Percentiles rank a stretch among this genome's conserved stretches.
phyloP scores from a whole-genome alignment of 768 basidiomycete species.

The Lactarius trivialis region DNA sequence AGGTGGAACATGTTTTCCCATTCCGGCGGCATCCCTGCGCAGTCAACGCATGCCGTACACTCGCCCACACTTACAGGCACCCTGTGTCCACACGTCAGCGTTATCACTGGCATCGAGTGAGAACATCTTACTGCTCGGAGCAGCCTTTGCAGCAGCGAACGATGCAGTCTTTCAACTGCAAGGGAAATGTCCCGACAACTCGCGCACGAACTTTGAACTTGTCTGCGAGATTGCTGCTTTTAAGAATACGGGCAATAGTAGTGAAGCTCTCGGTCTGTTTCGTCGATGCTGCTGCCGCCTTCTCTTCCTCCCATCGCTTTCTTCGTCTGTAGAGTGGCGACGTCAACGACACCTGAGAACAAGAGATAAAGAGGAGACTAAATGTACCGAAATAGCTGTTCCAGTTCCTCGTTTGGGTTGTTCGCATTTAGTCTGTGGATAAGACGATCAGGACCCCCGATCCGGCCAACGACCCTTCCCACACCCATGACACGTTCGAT shows the following conservation, averaged over 20 bases:
- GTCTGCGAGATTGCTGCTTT: constrained; percentile 1
- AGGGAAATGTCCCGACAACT: constrained; percentile 18
- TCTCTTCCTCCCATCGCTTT: constrained; percentile 6
- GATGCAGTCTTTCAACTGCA: constrained; percentile 16
- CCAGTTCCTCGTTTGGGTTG: constrained; percentile 15
- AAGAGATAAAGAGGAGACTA: too few species aligned
- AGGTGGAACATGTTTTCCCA: constrained; percentile 14
- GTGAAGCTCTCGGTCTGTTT: constrained; percentile 2
- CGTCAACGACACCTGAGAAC: background rate
- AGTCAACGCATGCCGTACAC: constrained; percentile 6
- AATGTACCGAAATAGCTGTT: constrained; percentile 13
- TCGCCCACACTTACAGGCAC: background rate
- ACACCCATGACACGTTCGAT: constrained; percentile 11
- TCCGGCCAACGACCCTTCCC: constrained; percentile 11
- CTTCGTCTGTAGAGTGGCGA: constrained; percentile 5
- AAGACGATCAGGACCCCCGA: constrained; percentile 23
- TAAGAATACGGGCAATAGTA: constrained; percentile 11
- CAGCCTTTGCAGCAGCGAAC: constrained; percentile 14
- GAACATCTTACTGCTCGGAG: constrained; percentile 9
- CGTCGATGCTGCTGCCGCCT: background rate
- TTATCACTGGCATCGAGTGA: background rate
- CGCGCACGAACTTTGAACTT: constrained; percentile 20
- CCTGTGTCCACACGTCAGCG: constrained; percentile 5
- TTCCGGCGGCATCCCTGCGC: background rate
- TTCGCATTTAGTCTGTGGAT: constrained; percentile 16